Base-by-base conservation (phyloP, 2,329 filamentous ascomycete genomes). In the Ramichloridium luteum region DNA sequence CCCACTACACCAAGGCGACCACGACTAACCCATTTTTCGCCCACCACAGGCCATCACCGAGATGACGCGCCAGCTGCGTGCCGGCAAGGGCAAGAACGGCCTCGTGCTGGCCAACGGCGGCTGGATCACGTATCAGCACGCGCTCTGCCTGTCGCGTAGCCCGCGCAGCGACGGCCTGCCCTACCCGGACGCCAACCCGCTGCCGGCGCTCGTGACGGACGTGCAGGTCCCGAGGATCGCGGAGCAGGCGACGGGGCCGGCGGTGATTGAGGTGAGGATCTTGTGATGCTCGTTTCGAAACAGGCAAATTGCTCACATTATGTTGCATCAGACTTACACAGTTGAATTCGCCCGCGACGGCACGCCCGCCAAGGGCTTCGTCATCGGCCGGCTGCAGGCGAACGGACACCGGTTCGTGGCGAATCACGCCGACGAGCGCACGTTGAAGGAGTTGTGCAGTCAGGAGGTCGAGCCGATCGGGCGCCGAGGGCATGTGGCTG, bases 21-120 rank as follows among this genome's bases (percentile, higher is more conserved):
- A 23, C 20, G 10, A 11, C 32, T 46, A 8, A 29, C 5, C 27
- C 26, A 14, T 15, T 20, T 9, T 16, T 12, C 3, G 2, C 3
- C n/a, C 6, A 2, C 12, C 6, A 1, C 20, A 59, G 59, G 68
- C 58, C 9, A 62, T 74, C 16, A 68, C 64, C 6, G 68, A 68
- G 46, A 71, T 75, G 61, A 57, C 61, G 1, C 65, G 72, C 4
- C 57, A 64, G 34, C 49, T 79, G 3, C 60, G 73, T 6, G 16
- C 28, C 20, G 58, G 60, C 0, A 60, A 56, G 14, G 59, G 58
- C 1, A 57, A 51, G 3, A 67, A 59, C 10, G 75, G 72, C 2
- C 50, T 80, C 0, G 57, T 80, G 3, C 62, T 80, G 10, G 75
- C 74, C 2, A 80, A 80, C 44, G 75, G 76, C 1, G 76, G 76